phyloP scores from a whole-genome alignment of 495 filamentous ascomycete species.

The Penicillium maclennaniae region DNA sequence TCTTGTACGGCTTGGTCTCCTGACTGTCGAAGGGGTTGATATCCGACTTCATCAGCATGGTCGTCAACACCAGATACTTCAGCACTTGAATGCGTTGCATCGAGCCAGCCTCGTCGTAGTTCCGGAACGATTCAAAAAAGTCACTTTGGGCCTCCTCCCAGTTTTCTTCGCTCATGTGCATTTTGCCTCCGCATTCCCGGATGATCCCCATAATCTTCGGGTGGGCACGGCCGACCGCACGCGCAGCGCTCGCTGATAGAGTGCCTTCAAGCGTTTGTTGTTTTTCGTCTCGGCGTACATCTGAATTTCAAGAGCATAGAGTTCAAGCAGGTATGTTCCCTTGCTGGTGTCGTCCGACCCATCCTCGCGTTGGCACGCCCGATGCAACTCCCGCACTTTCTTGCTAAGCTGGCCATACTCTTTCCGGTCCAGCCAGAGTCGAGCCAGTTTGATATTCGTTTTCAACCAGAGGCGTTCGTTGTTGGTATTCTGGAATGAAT shows the following conservation, averaged over 20 bases:
- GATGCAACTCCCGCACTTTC: conserved; percentile 85
- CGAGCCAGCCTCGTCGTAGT: conserved; percentile 97
- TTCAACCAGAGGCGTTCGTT: conserved; percentile 98
- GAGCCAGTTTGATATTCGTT: conserved; percentile 95
- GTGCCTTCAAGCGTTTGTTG: conserved; percentile 91
- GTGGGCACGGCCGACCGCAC: conserved; percentile 95
- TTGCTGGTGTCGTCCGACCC: conserved; percentile 92
- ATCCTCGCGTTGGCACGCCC: conserved; percentile 82
- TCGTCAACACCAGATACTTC: conserved; percentile 93
- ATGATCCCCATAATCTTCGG: conserved; percentile 99
- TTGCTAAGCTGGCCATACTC: conserved; percentile 77
- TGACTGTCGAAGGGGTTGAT: conserved; percentile 99
- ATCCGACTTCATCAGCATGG: conserved; percentile 98
- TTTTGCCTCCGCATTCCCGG: conserved; percentile 97
- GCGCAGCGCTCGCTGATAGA: conserved; percentile 85
- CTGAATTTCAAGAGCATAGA: conserved; percentile 96
- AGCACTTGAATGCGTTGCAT: conserved; percentile 95
- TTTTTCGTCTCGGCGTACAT: conserved; percentile 97
- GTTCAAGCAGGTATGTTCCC: conserved; percentile 91
- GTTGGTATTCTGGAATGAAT: conserved; percentile 95
- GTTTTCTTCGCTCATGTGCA: conserved; percentile 99
- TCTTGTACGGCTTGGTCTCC: conserved; percentile 98
- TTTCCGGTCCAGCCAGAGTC: conserved; percentile 84
- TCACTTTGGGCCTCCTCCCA: conserved; percentile 97
- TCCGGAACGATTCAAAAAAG: conserved; percentile 98